Evolutionary conservation across 1,284 basidiomycete species (phyloP).

Genomic region (Ganoderma sinense): DNA sequence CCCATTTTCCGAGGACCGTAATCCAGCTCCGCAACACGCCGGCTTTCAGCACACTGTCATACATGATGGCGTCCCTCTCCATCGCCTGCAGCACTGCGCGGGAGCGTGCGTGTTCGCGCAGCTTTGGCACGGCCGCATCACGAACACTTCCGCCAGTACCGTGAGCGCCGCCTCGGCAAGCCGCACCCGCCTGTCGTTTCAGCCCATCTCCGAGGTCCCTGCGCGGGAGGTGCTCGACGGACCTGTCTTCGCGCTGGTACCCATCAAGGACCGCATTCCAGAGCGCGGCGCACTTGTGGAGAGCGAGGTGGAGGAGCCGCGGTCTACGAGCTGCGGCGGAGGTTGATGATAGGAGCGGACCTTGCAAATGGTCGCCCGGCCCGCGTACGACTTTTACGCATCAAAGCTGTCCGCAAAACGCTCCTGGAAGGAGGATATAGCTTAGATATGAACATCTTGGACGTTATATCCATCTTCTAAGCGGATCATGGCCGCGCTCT

Average conservation of each 20-base stretch:
- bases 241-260: not conserved
- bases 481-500: too few species aligned
- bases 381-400: not conserved
- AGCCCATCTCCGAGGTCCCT: conserved; percentile 7
- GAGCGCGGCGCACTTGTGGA: conserved; percentile 11
- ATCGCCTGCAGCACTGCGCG: too few species aligned
- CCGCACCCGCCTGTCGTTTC: not conserved
- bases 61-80: too few species aligned
- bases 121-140: not conserved
- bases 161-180: not conserved
- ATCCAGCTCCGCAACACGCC: too few species aligned
- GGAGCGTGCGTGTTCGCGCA: too few species aligned
- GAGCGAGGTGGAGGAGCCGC: conserved; percentile 4
- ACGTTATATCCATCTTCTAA: too few species aligned
- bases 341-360: conserved; percentile 1
- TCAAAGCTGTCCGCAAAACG: too few species aligned
- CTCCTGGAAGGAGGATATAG: too few species aligned
- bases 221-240: not conserved
- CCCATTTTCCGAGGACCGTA: too few species aligned
- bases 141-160: not conserved
- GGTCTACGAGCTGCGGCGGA: conserved; percentile 9
- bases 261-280: not conserved
- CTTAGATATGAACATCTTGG: too few species aligned
- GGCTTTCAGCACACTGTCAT: too few species aligned
- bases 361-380: not conserved